A percentile compares a stretch with the other conserved stretches of the same genome.
These are phyloP conservation scores for Backusella circina DNA, from an alignment of 192 early-diverging fungal genomes.

Conservation along the genomic window DNA sequence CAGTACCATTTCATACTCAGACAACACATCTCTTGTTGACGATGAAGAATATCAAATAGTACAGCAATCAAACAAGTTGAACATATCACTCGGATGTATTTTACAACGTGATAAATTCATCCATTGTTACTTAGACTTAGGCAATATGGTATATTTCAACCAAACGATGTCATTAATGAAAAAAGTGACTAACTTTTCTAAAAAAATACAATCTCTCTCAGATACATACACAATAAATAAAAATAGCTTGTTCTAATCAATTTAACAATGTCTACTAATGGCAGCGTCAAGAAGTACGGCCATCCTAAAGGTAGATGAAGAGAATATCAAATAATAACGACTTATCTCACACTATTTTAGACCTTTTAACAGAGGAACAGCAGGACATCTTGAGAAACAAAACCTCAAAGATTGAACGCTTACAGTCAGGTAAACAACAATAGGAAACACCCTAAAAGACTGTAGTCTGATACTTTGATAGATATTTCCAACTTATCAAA, in stretches of 20 bases:
- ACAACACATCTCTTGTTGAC: neutral
- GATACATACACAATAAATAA: neutral
- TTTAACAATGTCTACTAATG: neutral
- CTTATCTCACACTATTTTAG: neutral
- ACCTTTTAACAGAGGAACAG: conserved; percentile 35
- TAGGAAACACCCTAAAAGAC: neutral
- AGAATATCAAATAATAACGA: neutral
- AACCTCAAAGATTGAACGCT: conserved; percentile 22
- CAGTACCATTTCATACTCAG: neutral
- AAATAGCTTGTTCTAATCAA: neutral
- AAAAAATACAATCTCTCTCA: neutral
- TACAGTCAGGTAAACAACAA: conserved; percentile 25
- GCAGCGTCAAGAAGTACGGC: neutral
- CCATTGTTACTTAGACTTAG: neutral
- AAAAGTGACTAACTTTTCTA: neutral
- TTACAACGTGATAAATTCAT: too few relatives aligned
- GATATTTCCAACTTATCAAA: conserved; percentile 25
- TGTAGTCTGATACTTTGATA: neutral
- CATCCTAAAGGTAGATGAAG: neutral
- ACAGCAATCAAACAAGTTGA: neutral
- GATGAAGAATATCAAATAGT: neutral
- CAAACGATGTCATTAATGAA: neutral
- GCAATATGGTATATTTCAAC: neutral
- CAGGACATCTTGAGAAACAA: conserved; percentile 28
- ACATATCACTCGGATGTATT: neutral